phyloP scores from a whole-genome alignment of 352 stramenopile species.

The Phytophthora idaei region DNA sequence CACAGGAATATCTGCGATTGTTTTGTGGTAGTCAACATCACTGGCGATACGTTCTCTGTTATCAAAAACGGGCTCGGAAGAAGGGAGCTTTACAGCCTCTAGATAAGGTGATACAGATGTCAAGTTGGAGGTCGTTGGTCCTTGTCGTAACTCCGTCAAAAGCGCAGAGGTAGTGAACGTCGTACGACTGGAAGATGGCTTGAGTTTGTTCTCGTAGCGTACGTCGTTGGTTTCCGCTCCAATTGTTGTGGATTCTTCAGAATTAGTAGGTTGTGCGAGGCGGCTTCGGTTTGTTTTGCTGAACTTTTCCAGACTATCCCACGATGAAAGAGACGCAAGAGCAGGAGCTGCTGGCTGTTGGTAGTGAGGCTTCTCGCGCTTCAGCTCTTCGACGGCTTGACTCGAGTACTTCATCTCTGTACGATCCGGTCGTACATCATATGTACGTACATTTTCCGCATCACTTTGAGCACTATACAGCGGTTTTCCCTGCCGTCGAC shows the following conservation, averaged over 20 bases:
- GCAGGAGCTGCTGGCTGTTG: slow-evolving; percentile 8
- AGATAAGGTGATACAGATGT: not conserved
- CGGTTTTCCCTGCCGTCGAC: slow-evolving; percentile 27
- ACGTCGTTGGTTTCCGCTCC: not conserved
- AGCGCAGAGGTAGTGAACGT: slow-evolving; percentile 28
- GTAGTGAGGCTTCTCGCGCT: slow-evolving; percentile 6
- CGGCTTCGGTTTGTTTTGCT: slow-evolving; percentile 76
- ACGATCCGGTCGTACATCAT: not conserved
- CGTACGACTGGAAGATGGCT: slow-evolving; percentile 2
- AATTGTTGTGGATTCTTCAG: slow-evolving; percentile 1
- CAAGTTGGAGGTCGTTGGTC: not conserved
- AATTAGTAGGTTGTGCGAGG: slow-evolving; percentile 29
- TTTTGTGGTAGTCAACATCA: not conserved
- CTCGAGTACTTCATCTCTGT: slow-evolving; percentile 15
- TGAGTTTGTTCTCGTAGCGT: slow-evolving; percentile 6
- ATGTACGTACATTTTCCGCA: not conserved
- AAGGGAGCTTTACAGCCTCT: slow-evolving; percentile 2
- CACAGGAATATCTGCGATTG: slow-evolving; percentile 50
- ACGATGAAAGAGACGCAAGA: slow-evolving; percentile 36
- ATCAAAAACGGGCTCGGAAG: not conserved
- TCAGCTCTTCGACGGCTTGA: not conserved
- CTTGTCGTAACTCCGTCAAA: slow-evolving; percentile 29
- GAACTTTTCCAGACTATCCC: slow-evolving; percentile 84
- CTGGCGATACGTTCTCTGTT: not conserved
- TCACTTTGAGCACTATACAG: slow-evolving; percentile 3